Evolutionary conservation across 495 filamentous ascomycete species (phyloP).

Genomic region (Aspergillus asperescens): DNA sequence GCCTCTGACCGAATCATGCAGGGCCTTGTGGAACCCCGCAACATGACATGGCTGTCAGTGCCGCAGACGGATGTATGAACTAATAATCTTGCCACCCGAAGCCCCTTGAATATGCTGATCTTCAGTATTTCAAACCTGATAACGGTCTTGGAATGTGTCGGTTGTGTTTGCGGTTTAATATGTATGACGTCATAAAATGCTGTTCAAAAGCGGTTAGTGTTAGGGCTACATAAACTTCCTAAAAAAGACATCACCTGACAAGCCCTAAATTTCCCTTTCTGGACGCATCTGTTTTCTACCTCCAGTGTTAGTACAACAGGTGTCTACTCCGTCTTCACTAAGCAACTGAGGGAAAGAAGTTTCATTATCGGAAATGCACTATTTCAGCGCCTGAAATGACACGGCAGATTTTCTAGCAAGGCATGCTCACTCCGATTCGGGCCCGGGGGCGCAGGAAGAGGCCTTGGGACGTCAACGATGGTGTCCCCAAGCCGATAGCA

Average conservation of each 20-base stretch:
- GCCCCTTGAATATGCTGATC: neutral
- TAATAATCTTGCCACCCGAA: neutral
- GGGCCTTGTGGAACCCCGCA: neutral
- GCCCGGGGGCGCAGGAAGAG: constrained; percentile 25
- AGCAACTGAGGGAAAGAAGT: no score
- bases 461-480: constrained; percentile 8
- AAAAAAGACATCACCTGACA: constrained; percentile 1
- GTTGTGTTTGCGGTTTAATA: neutral
- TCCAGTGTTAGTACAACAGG: neutral
- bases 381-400: neutral
- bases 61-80: neutral
- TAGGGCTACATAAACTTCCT: constrained; percentile 2
- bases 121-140: neutral
- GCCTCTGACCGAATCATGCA: constrained; percentile 11
- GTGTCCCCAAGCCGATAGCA: constrained; percentile 10
- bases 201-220: neutral
- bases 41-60: constrained; percentile 3
- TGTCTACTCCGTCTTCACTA: neutral
- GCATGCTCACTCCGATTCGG: constrained; percentile 26
- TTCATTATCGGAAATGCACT: no score
- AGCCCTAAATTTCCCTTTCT: neutral
- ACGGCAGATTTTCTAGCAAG: neutral
- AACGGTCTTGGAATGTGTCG: neutral
- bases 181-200: constrained; percentile 4
- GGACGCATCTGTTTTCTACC: neutral